Percentiles rank a stretch among this genome's conserved stretches.
phyloP scores from a whole-genome alignment of 1,284 basidiomycete species.

The Trichosporon coremiiforme region DNA sequence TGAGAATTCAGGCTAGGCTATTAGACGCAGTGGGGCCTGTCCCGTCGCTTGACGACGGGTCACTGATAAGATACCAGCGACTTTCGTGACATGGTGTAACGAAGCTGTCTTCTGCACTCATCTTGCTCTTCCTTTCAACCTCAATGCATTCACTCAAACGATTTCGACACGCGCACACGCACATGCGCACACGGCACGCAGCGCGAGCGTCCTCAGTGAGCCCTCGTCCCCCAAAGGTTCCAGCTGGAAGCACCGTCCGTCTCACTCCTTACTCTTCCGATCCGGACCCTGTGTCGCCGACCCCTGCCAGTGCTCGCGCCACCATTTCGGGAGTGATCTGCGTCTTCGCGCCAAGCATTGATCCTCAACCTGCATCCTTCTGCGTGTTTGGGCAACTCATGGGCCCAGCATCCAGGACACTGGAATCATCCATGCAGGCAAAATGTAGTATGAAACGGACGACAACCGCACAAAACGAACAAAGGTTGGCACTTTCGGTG shows the following conservation, averaged over 20 bases:
- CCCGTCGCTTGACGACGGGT: conserved; percentile 11
- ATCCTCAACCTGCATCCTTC: not conserved
- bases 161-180: not conserved
- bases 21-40: conserved; percentile 11
- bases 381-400: not conserved
- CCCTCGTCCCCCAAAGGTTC: conserved; percentile 5
- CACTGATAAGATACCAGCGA: conserved; percentile 14
- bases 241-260: not conserved
- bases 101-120: not conserved
- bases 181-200: not conserved
- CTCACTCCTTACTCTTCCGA: conserved; percentile 2
- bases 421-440: not conserved
- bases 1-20: conserved; percentile 1
- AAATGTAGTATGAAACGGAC: not conserved
- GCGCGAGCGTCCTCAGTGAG: not conserved
- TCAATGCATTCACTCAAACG: not conserved
- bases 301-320: not conserved
- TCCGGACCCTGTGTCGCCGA: not conserved
- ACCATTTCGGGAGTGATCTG: not conserved
- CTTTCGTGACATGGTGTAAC: not conserved
- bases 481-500: too few species aligned
- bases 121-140: not conserved
- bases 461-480: not conserved
- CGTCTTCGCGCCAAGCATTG: conserved; percentile 2
- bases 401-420: not conserved